Evolutionary conservation across 2,329 filamentous ascomycete species (phyloP).

Genomic region (Fusarium sp.): DNA sequence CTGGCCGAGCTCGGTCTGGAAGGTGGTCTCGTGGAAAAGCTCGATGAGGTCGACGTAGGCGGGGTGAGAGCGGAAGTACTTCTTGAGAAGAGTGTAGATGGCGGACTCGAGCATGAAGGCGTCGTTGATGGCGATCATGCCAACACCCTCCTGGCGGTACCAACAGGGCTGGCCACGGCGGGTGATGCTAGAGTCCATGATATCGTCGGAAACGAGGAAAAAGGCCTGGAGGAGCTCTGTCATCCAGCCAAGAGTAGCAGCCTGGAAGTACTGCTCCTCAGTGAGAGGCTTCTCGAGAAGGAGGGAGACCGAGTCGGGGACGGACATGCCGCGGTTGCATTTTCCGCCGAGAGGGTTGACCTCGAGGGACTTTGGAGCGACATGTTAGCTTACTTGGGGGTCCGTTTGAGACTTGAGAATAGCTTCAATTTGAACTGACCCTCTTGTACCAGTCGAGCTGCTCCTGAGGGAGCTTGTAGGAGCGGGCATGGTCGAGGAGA

Average conservation of each 20-base stretch:
- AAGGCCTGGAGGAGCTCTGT: constrained; percentile 98
- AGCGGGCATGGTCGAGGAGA: constrained; percentile 80
- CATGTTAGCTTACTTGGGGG: background rate
- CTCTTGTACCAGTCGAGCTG: constrained; percentile 89
- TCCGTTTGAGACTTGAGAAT: background rate
- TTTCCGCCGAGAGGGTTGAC: constrained; percentile 94
- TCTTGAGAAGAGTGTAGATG: constrained; percentile 94
- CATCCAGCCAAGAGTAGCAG: constrained; percentile 94
- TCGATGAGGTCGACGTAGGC: constrained; percentile 92
- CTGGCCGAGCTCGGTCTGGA: constrained; percentile 96
- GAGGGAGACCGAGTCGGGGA: constrained; percentile 88
- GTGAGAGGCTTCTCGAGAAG: constrained; percentile 79
- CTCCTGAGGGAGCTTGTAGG: constrained; percentile 85
- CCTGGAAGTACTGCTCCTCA: constrained; percentile 87
- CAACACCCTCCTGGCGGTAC: constrained; percentile 91
- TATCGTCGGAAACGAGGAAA: constrained; percentile 98
- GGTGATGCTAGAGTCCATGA: constrained; percentile 97
- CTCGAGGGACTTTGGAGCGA: constrained; percentile 70
- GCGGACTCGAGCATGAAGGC: constrained; percentile 92
- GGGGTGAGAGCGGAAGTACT: constrained; percentile 90
- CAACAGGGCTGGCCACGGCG: constrained; percentile 95
- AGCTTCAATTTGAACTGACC: constrained; percentile 61
- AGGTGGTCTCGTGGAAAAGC: constrained; percentile 94
- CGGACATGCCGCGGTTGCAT: constrained; percentile 98
- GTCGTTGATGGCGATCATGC: constrained; percentile 98